Base-by-base conservation (phyloP, 1,284 basidiomycete genomes). In the Pholiota adiposa region DNA sequence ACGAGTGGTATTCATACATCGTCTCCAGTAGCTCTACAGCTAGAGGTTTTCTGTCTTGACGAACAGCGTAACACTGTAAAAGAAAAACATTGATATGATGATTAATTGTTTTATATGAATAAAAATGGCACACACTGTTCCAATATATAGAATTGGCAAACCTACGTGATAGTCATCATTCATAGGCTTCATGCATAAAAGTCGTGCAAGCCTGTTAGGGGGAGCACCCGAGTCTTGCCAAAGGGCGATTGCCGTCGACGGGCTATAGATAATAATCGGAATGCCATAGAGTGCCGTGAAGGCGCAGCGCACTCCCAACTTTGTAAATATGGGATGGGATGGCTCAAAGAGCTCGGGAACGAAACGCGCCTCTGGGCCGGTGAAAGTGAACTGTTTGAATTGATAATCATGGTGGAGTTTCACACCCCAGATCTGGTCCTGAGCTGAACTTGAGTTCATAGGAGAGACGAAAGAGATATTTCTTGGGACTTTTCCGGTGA, bases 1-100 rank as follows among this genome's bases (percentile, higher is more conserved):
- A 58, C 11, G 27, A 16, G 21, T 65, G 64, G 41, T 59, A 65
- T 41, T 34, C 40, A 38, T 58, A 62, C 50, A 63, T 65, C n/a
- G 62, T 62, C 31, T 65, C 60, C 11, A 65, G 43, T 3, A 58
- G 41, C 33, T 61, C 58, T 16, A 31, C 52, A 1, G 41, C 23
- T 1, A 65, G 50, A n/a, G 64, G 64, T 33, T 57, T 31, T 36
- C 40, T 49, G 41, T 63, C 64, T 16, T 56, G 46, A 3, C 62
- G 57, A 12, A 65, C 49, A 21, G 56, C 60, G 19, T 58, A 60
- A 44, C 64, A 65, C 62, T 65, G 48, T n/a, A n/a, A n/a, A 16
- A 12, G 21, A 53, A 29, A 16, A 18, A 46, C 12, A n/a, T 41
- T 12, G 23, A 19, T 50, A 59, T 29, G 16, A 27, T n/a, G n/a